Evolutionary conservation across 140 eudicot genomes (phyloP), one percentile per base, ranked within the genome.

Genomic region (Cichorium intybus): DNA sequence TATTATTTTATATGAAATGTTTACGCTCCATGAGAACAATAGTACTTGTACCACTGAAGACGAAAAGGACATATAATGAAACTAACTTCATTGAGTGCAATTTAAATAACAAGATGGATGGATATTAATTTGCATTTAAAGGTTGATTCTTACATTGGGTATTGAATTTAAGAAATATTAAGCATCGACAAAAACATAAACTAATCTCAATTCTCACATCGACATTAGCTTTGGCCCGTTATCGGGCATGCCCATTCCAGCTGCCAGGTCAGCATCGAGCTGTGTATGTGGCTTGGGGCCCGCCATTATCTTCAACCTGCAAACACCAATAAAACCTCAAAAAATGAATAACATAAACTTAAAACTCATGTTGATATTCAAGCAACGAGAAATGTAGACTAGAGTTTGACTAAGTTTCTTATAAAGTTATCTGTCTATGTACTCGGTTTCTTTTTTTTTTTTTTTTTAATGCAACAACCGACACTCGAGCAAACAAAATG

Each of bases 241-340:
- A 78, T 87, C 96, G 4, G 97, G 97, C 95, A 84, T 69, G 46
- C 97, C 97, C 94, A 90, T 90, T 55, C 95, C 97, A 63, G 82
- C 87, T 37, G 95, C 95, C 66, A 84, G 45, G 43, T 87, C 97
- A n/a, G 97, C 97, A 76, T 87, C 95, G 1, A 90, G 74, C 65
- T 87, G 97, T 11, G 86, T 84, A 43, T 87, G 97, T 4, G 97
- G 96, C 56, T 88, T 83, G 56, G 94, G 86, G 9, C 96, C 95
- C 1, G 66, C 70, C 96, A 90, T 87, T 68, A 23, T 54, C 86
- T 84, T 90, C 89, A 90, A 37, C 5, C 94, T 90, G 82, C 82
- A 79, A 24, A 60, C 47, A 21, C 6, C 62, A 67, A 57, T 3
- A 56, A 14, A 53, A 17, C 4, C 18, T 59, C 6, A 20, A 31